phyloP scores from a whole-genome alignment of 1,284 basidiomycete species.

The Apiotrichum laibachii region DNA sequence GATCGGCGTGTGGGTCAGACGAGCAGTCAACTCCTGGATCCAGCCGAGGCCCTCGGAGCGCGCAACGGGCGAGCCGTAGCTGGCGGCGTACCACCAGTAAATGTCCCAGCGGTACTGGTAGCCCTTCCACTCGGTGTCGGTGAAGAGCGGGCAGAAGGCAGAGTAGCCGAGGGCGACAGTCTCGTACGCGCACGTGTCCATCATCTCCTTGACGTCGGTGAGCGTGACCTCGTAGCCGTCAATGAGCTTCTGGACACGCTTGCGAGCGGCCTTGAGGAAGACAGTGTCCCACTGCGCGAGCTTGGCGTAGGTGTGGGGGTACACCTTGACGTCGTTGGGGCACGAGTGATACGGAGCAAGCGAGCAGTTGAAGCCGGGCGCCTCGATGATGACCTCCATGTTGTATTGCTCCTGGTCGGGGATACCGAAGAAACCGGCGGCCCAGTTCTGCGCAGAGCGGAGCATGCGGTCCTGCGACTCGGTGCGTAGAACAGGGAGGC shows the following conservation, averaged over 20 bases:
- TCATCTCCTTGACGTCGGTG: conserved; percentile 59
- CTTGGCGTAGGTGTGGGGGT: conserved; percentile 24
- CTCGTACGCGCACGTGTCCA: conserved; percentile 36
- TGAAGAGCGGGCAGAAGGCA: conserved; percentile 60
- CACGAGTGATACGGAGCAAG: conserved; percentile 53
- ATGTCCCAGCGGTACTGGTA: conserved; percentile 59
- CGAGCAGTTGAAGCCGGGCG: conserved; percentile 54
- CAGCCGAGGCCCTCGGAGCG: conserved; percentile 52
- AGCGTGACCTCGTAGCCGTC: conserved; percentile 66
- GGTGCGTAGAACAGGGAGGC: conserved; percentile 53
- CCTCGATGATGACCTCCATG: conserved; percentile 53
- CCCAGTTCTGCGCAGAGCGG: conserved; percentile 53
- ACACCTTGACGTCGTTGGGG: conserved; percentile 28
- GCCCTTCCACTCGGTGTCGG: conserved; percentile 64
- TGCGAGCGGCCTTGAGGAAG: conserved; percentile 66
- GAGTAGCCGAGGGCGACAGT: conserved; percentile 55
- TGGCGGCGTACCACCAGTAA: conserved; percentile 51
- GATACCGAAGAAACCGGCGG: conserved; percentile 52
- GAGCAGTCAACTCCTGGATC: conserved; percentile 52
- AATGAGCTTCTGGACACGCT: conserved; percentile 62
- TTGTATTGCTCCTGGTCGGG: conserved; percentile 52
- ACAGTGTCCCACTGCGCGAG: conserved; percentile 61
- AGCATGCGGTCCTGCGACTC: conserved; percentile 55
- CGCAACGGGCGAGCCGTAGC: conserved; percentile 49
- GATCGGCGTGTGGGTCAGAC: conserved; percentile 54